Percentiles rank a stretch among this genome's conserved stretches.
Evolutionary conservation across 768 basidiomycete species (phyloP).

Genomic region (Mycena rosella): DNA sequence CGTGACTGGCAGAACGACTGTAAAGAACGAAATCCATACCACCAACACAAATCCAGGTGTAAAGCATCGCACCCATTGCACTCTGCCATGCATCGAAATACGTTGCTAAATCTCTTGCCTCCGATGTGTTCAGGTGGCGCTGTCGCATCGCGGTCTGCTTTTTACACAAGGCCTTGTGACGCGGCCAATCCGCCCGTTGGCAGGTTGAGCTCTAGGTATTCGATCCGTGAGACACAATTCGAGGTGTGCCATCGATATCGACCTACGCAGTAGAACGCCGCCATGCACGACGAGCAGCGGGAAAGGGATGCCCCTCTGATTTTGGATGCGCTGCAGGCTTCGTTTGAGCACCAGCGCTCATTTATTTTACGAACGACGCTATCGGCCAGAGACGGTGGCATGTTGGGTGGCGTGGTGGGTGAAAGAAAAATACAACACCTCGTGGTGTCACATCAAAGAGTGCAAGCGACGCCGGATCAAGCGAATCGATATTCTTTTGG

Average conservation of each 20-base stretch:
- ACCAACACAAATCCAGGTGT: conserved; percentile 20
- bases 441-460: no score
- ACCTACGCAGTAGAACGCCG: conserved; percentile 15
- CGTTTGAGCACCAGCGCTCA: conserved; percentile 13
- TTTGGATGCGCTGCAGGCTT: conserved; percentile 14
- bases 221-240: conserved; percentile 15
- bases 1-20: conserved; percentile 4
- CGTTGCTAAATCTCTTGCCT: conserved; percentile 8
- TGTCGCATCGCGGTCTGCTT: conserved; percentile 12
- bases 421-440: conserved; percentile 5
- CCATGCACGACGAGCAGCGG: conserved; percentile 19
- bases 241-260: conserved; percentile 6
- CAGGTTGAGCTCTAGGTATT: conserved; percentile 20
- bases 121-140: conserved; percentile 4
- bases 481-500: no score
- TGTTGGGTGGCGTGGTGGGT: conserved; percentile 8
- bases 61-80: conserved; percentile 20
- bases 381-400: conserved; percentile 8
- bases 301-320: conserved; percentile 15
- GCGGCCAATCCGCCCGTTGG: conserved; percentile 21
- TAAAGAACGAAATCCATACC: conserved; percentile 14
- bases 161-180: conserved; percentile 11
- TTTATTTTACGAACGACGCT: conserved; percentile 13
- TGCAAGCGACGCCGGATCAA: no score
- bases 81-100: conserved; percentile 24